Conservation (phyloP, 331 rosid species). For the Quercus tomentella region DNA sequence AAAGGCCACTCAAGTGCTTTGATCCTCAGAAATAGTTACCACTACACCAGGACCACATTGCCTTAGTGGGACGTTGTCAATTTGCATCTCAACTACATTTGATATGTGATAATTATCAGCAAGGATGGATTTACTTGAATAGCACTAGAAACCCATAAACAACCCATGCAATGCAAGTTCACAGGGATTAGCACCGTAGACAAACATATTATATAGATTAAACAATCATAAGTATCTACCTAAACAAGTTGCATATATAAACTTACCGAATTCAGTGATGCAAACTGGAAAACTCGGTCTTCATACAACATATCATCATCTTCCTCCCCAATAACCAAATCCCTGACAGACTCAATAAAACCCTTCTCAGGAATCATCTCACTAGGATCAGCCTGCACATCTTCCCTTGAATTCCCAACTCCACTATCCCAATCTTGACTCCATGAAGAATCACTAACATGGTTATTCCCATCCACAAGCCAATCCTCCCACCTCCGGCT, state of each 20-base stretch:
- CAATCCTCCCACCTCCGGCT: conserved; percentile 82
- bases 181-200: background rate
- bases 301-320: conserved; percentile 81
- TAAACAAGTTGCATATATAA: background rate
- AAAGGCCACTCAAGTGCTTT: background rate
- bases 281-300: conserved; percentile 88
- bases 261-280: conserved; percentile 78
- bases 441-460: conserved; percentile 32
- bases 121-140: background rate
- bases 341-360: conserved; percentile 43
- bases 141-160: background rate
- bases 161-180: background rate
- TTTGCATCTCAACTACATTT: background rate
- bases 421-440: conserved; percentile 46
- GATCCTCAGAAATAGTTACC: background rate
- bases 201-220: background rate
- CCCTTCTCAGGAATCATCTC: conserved; percentile 38
- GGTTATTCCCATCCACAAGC: conserved; percentile 46
- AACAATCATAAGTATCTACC: background rate
- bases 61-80: background rate
- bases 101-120: background rate
- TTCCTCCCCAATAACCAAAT: conserved; percentile 48
- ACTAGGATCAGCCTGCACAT: conserved; percentile 23
- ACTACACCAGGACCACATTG: background rate
- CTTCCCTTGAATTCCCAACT: conserved; percentile 29